Evolutionary conservation across 176 grass and related monocot species (phyloP).

Genomic region (Carex cristatella): DNA sequence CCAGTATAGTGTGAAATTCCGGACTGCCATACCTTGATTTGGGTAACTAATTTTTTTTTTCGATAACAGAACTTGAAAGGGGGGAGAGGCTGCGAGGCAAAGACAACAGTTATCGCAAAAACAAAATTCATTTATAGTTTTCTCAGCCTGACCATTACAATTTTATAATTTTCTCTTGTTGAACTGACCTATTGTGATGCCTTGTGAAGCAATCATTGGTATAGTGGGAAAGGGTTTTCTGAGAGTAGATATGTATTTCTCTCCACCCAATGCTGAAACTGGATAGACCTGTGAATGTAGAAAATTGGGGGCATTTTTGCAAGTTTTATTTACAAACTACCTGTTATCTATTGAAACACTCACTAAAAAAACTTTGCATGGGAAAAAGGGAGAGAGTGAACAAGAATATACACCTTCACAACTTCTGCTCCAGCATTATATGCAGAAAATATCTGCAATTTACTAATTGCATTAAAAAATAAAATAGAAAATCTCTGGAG

Average conservation of each 20-base stretch:
- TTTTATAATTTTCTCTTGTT: not conserved
- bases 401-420: constrained; percentile 49
- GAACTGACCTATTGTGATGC: constrained; percentile 47
- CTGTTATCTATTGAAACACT: constrained; percentile 1
- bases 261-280: constrained; percentile 72
- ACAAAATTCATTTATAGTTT: not conserved
- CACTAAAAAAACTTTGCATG: constrained; percentile 12
- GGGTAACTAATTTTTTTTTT: not conserved
- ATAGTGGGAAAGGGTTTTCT: constrained; percentile 82
- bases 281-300: constrained; percentile 60
- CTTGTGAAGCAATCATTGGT: constrained; percentile 93
- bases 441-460: constrained; percentile 67
- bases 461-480: not conserved
- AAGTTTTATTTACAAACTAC: not conserved
- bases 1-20: not conserved
- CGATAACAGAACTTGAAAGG: not conserved
- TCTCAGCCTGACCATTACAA: not conserved
- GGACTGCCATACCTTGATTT: not conserved
- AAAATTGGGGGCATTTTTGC: not conserved
- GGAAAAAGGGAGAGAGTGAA: not conserved
- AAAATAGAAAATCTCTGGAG: constrained; percentile 21
- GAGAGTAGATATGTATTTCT: constrained; percentile 65
- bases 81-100: not conserved
- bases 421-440: constrained; percentile 57
- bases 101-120: not conserved